phyloP scores from a whole-genome alignment of 176 grass and related monocot species.

The Olyra latifolia region DNA sequence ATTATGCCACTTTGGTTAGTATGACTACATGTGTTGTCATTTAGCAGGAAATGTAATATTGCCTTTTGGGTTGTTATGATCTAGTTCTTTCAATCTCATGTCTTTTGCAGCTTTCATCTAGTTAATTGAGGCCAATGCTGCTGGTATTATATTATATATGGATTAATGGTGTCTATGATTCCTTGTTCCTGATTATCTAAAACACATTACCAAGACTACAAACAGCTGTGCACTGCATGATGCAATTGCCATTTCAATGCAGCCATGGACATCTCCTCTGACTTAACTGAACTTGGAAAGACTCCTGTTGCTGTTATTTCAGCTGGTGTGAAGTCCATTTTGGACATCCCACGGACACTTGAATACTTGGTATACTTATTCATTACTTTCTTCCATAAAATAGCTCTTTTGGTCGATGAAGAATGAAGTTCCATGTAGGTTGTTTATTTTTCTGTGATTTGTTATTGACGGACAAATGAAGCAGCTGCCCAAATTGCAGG shows the following conservation, averaged over 20 bases:
- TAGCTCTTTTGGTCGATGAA: background rate
- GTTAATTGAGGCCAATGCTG: slow-evolving; percentile 8
- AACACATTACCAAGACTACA: background rate
- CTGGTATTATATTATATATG: background rate
- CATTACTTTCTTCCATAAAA: background rate
- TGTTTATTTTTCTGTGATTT: background rate
- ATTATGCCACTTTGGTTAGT: background rate
- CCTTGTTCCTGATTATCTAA: background rate
- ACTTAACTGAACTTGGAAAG: slow-evolving; percentile 95
- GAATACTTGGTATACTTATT: slow-evolving; percentile 70
- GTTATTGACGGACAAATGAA: background rate
- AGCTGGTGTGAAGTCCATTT: slow-evolving; percentile 94
- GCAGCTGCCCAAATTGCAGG: background rate
- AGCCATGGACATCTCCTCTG: slow-evolving; percentile 96
- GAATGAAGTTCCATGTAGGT: background rate
- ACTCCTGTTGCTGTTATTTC: slow-evolving; percentile 85
- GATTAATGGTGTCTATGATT: background rate
- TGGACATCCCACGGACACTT: slow-evolving; percentile 88
- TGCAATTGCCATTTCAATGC: slow-evolving; percentile 30
- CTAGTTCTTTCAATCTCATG: background rate
- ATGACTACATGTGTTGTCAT: background rate
- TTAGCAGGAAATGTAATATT: background rate
- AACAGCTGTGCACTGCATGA: background rate
- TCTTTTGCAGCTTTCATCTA: background rate
- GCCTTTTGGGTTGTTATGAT: background rate